Evolutionary conservation across 2,329 filamentous ascomycete genomes (phyloP), one percentile per base, ranked within the genome.

Genomic region (Albifimbria verrucaria): DNA sequence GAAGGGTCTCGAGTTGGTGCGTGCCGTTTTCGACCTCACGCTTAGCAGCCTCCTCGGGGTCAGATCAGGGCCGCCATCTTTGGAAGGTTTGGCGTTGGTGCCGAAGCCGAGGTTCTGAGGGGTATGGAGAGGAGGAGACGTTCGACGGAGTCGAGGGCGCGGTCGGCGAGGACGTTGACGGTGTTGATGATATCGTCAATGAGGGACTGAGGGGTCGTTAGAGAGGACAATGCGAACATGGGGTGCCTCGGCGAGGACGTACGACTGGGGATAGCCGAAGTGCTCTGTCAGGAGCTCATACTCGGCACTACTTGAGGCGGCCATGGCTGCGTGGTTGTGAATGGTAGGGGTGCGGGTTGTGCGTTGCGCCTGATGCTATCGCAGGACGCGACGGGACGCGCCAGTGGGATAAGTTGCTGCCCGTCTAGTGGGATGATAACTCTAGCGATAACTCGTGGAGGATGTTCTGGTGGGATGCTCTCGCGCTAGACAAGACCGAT

Each of bases 141-240:
- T 72, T 97, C 94, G 59, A 97, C 86, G 55, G 89, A 90, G 64
- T 90, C 90, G 64, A 96, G 86, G 51, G 91, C 92, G 69, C 88
- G 88, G 72, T 96, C 94, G 65, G 94, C 88, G 64, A 97, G 83
- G 65, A 93, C 90, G 76, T 97, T 99, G 71, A 97, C 86, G 52
- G 88, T 89, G 77, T 97, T 97, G 76, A 97, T 96, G 63, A 97
- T 92, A 74, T 97, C 93, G 82, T 99, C 94, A 66, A 99, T 88
- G 42, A 99, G 84, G 56, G 89, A 89, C 92, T 96, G 25, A 18
- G 43, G 44, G 49, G 59, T 23, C 48, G 12, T 17, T 55, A 39
- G 17, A 41, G 21, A 39, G 25, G 24, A 25, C 9, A 17, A n/a
- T 11, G 15, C 9, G 17, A 10, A 18, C 4, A 11, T 32, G 21